phyloP scores from a whole-genome alignment of 1,139 yeast species.

The Diutina rugosa region DNA sequence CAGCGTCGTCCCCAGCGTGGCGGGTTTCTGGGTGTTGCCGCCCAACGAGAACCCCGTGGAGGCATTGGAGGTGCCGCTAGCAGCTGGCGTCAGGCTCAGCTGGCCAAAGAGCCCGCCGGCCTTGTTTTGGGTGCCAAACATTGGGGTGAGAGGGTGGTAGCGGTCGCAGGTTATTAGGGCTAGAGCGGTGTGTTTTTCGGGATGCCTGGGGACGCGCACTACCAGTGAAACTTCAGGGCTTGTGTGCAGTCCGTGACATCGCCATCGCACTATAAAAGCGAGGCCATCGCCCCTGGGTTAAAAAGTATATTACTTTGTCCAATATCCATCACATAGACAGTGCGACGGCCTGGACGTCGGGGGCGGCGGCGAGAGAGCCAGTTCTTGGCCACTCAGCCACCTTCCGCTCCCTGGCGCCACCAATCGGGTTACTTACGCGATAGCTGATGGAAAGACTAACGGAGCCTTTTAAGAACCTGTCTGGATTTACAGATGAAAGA shows the following conservation, averaged over 20 bases:
- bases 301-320: background rate
- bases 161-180: background rate
- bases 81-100: background rate
- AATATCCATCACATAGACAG: conserved; percentile 2
- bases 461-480: conserved; percentile 1
- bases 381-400: background rate
- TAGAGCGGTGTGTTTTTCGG: background rate
- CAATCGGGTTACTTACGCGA: background rate
- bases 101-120: background rate
- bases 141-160: background rate
- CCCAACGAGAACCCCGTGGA: conserved; percentile 1
- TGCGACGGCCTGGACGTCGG: background rate
- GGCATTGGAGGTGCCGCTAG: background rate
- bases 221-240: background rate
- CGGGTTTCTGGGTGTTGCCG: background rate
- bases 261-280: background rate
- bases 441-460: conserved; percentile 2
- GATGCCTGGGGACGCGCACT: background rate
- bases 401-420: background rate
- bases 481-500: conserved; percentile 1
- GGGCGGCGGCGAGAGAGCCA: background rate
- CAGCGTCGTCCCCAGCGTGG: background rate
- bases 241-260: background rate
- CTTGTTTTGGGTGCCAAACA: background rate
- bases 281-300: background rate